Evolutionary conservation across 768 basidiomycete species (phyloP), one percentile per base, ranked within the genome.

Genomic region (Pleurotus tuber-regium): DNA sequence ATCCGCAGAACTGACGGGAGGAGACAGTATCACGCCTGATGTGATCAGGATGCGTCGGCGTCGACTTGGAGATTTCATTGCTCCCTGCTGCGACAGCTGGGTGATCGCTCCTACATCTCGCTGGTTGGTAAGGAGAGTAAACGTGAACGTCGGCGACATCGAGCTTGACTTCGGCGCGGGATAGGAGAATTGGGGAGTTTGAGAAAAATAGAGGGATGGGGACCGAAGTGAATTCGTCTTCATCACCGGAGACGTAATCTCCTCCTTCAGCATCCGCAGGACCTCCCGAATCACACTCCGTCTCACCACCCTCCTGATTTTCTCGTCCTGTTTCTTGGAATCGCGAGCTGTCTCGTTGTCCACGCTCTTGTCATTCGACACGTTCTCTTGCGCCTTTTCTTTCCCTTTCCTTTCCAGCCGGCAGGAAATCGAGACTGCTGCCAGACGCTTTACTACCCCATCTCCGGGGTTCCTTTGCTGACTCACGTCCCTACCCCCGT

Each of bases 311-410:
- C 18, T 26, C 28, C 5, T 24, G 31, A 89, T 88, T 69, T 86
- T 86, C 19, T 75, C 79, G 55, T 81, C 80, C 28, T 86, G 73
- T 57, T 74, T 77, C 42, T 70, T 52, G 39, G 18, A 44, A 18
- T 41, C 43, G 38, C 44, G 24, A 24, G 53, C 47, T 31, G n/a
- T 12, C 41, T 51, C 48, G 30, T 42, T 26, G 29, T 42, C 43
- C 18, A 50, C 53, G 25, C 50, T 33, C 43, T 46, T 39, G 49
- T 64, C 66, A 43, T 23, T 24, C 38, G 55, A 38, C 38, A 19
- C 26, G 19, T 54, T 59, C 25, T 42, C 33, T 18, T 54, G 54
- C 14, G 53, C 61, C 29, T 52, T 54, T 43, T 38, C 51, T 68
- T 70, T 42, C 56, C 60, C 68, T 43, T 66, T 70, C 46, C 74